A percentile compares a stretch with the other conserved stretches of the same genome.
These are phyloP conservation scores for Neocallimastix lanati DNA, from an alignment of 192 early-diverging fungal species.

Conservation along the genomic window DNA sequence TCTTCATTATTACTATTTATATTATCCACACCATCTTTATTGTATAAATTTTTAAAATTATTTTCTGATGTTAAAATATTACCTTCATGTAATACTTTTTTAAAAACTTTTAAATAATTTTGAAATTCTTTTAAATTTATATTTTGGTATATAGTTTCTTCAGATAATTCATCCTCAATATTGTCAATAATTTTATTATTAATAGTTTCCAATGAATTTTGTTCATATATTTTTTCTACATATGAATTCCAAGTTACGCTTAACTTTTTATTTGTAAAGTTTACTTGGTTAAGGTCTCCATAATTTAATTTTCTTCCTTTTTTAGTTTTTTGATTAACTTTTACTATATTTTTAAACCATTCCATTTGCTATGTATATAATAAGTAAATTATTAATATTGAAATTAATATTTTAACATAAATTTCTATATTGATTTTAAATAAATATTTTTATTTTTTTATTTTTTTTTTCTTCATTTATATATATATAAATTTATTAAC, in stretches of 20 bases:
- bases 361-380: too few species aligned
- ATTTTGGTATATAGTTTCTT: neutral
- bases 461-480: too few species aligned
- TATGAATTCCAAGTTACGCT: neutral
- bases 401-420: too few species aligned
- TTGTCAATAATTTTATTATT: neutral
- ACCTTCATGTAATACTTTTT: neutral
- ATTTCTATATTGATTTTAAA: too few species aligned
- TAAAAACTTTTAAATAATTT: neutral
- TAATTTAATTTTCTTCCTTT: too few species aligned
- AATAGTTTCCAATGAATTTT: neutral
- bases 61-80: neutral
- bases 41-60: neutral
- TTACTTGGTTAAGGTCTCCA: too few species aligned
- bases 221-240: neutral
- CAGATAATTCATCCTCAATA: neutral
- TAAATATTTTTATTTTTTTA: too few species aligned
- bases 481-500: too few species aligned
- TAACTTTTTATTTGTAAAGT: too few species aligned
- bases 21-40: neutral
- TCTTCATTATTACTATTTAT: neutral
- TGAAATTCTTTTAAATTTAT: neutral
- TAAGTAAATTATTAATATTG: too few species aligned
- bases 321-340: too few species aligned
- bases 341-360: too few species aligned